Base-by-base conservation (phyloP, 2,329 filamentous ascomycete species). In the Sporothrix brasiliensis region DNA sequence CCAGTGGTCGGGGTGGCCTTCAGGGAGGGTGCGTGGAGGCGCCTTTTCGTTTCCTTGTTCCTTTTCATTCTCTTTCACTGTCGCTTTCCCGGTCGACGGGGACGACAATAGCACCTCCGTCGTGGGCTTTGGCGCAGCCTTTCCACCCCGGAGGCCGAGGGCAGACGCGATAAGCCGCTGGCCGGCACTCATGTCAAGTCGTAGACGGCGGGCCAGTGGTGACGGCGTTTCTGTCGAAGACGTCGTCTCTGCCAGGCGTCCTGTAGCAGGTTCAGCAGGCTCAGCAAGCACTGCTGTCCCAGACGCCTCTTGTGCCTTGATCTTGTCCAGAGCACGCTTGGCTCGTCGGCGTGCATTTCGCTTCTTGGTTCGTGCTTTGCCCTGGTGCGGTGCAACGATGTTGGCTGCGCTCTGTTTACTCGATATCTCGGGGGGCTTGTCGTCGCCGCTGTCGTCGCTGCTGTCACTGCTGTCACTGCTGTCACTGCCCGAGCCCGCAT, bases 1-100 rank as follows among this genome's bases (percentile, higher is more conserved):
- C 94, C 94, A 97, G 27, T 87, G 84, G 41, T 91, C 85, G 5
- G 68, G 69, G 34, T 52, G 67, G 30, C 58, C 52, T 34, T 50
- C 56, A 10, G 41, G n/a, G 1, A 39, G 27, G 3, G 54, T 34
- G 4, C 14, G 41, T 44, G 21, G n/a, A 13, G 52, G 14, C 13
- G 21, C 2, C 13, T 24, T 19, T 16, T 14, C 34, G 11, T 27
- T 27, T n/a, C 19, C 13, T 19, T 56, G 41, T 44, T 13, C 14
- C 3, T 44, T 16, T 44, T 44, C 41, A 14, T 16, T 44, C 10
- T 13, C 41, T 16, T 44, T 44, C 41, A 16, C 41, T 16, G 11
- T 13, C 41, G 4, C 14, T 16, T 44, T 44, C 11, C 3, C 14
- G 11, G 54, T 16, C 53, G 21, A 9, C 4, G 34, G 6, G 6